Conservation (phyloP, 2,329 filamentous ascomycete genomes). For the Fusarium begoniae region DNA sequence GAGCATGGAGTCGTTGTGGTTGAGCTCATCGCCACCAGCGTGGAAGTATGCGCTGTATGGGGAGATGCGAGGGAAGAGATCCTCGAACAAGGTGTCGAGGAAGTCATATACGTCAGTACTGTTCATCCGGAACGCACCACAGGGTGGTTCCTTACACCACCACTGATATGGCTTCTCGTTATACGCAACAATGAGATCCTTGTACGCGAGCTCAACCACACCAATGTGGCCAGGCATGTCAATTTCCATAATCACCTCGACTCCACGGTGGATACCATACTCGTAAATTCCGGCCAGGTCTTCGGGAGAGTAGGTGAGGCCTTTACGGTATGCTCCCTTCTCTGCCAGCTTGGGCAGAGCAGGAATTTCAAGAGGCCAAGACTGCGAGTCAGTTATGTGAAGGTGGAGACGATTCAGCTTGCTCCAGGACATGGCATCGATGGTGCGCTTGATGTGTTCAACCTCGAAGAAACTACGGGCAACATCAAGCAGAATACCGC, state of each 20-base stretch:
- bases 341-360: conserved; percentile 73
- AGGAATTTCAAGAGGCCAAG: conserved; percentile 85
- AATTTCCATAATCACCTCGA: conserved; percentile 69
- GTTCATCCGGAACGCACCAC: conserved; percentile 80
- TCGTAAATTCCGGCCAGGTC: conserved; percentile 74
- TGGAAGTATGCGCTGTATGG: conserved; percentile 82
- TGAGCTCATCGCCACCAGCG: conserved; percentile 88
- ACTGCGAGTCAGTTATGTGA: conserved; percentile 84
- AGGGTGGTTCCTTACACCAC: conserved; percentile 71
- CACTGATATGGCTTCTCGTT: conserved; percentile 64
- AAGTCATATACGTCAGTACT: conserved; percentile 75
- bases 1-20: conserved; percentile 70
- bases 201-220: conserved; percentile 61
- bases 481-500: conserved; percentile 83
- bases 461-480: conserved; percentile 76
- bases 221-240: conserved; percentile 70
- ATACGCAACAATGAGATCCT: conserved; percentile 64
- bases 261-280: conserved; percentile 70
- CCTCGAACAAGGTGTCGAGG: conserved; percentile 75
- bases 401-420: conserved; percentile 87
- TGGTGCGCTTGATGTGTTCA: conserved; percentile 74
- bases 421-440: conserved; percentile 80
- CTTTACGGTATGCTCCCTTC: conserved; percentile 77
- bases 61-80: conserved; percentile 76
- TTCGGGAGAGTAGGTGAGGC: conserved; percentile 71